These are phyloP conservation scores for Edaphochlamys debaryana DNA, from an alignment of 139 green algal species.

Conservation along the genomic window DNA sequence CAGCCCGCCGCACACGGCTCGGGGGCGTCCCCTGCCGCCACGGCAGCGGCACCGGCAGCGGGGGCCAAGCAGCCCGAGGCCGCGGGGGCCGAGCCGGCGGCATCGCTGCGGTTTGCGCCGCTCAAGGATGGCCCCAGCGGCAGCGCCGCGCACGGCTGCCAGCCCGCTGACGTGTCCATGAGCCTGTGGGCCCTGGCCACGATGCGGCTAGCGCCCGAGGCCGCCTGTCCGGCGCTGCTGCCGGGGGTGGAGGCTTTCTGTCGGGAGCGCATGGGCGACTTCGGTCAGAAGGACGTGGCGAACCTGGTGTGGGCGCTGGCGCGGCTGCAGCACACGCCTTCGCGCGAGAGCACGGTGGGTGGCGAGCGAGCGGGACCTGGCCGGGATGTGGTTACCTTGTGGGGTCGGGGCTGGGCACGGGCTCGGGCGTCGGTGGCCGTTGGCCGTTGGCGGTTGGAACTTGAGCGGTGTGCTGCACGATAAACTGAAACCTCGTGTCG, in stretches of 20 bases:
- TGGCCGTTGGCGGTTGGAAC: no score
- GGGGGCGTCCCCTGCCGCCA: no score
- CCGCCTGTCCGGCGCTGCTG: constrained; percentile 10
- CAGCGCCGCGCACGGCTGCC: background rate
- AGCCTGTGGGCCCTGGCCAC: constrained; percentile 30
- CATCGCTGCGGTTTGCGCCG: no score
- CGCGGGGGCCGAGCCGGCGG: background rate
- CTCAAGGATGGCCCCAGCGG: no score
- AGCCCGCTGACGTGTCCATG: constrained; percentile 21
- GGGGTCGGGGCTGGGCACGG: no score
- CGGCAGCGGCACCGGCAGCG: background rate
- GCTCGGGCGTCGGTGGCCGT: no score
- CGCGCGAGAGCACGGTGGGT: background rate
- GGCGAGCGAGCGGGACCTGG: no score
- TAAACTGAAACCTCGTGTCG: no score
- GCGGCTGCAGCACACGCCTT: constrained; percentile 27
- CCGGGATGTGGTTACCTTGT: no score
- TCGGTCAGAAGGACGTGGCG: constrained; percentile 5
- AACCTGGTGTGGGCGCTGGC: constrained; percentile 32
- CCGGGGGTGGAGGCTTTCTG: constrained; percentile 9
- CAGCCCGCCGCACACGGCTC: no score
- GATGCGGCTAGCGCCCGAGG: background rate
- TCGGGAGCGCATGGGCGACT: background rate
- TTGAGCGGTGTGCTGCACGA: no score
- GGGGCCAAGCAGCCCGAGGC: background rate